Evolutionary conservation across 148 eudicot genomes (phyloP).

Genomic region (Chenopodium suecicum): DNA sequence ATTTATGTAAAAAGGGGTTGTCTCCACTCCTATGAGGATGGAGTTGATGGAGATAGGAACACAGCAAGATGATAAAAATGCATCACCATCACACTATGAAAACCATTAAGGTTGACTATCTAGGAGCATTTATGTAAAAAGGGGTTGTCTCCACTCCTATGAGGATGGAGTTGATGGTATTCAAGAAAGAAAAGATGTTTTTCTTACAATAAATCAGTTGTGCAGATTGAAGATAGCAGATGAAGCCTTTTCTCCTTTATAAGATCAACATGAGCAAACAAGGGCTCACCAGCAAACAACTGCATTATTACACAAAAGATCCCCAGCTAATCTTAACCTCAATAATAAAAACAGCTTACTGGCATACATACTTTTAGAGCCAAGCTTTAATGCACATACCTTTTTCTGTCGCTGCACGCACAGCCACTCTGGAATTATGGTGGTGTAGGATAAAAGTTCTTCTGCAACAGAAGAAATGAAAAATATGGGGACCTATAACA

Average conservation of each 20-base stretch:
- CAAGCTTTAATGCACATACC: slow-evolving; percentile 37
- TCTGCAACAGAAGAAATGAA: slow-evolving; percentile 77
- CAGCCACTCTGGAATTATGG: slow-evolving; percentile 86
- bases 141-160: not conserved
- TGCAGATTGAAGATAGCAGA: slow-evolving; percentile 53
- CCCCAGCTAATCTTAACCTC: not conserved
- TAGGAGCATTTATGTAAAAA: not conserved
- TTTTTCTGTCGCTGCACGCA: slow-evolving; percentile 69
- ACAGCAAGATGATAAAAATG: not conserved
- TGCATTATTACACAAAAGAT: slow-evolving; percentile 34
- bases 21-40: not conserved
- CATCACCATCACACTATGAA: not conserved
- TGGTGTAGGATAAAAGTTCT: slow-evolving; percentile 67
- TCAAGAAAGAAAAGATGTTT: not conserved
- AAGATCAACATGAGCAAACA: slow-evolving; percentile 73
- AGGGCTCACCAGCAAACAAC: slow-evolving; percentile 74
- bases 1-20: not conserved
- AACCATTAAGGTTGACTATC: not conserved
- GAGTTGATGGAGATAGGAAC: not conserved
- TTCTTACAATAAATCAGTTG: slow-evolving; percentile 63
- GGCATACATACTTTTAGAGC: not conserved
- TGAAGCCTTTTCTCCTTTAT: slow-evolving; percentile 66
- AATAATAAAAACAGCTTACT: not conserved
- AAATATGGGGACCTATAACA: slow-evolving; percentile 66
- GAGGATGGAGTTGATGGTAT: not conserved